phyloP scores from a whole-genome alignment of 2,329 filamentous ascomycete genomes.

The Ceratocystiopsis sp. region DNA sequence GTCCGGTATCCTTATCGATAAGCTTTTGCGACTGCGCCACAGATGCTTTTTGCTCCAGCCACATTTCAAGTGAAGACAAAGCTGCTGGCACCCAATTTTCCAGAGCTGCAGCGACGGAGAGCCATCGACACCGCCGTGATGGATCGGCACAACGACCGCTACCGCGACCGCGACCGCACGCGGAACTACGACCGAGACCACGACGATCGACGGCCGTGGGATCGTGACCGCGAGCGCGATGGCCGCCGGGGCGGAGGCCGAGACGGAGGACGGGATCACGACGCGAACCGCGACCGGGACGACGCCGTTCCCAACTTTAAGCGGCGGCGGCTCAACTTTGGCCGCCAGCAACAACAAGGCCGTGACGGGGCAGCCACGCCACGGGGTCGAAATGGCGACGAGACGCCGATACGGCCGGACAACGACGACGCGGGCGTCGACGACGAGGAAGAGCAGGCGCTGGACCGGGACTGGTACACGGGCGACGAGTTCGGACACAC shows the following conservation, averaged over 20 bases:
- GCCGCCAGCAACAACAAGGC: slow-evolving; percentile 28
- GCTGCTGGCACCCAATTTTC: no score
- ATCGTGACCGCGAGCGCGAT: slow-evolving; percentile 15
- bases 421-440: slow-evolving; percentile 42
- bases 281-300: slow-evolving; percentile 1
- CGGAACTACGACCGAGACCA: slow-evolving; percentile 5
- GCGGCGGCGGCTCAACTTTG: slow-evolving; percentile 47
- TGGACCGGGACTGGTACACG: slow-evolving; percentile 87
- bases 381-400: slow-evolving; percentile 5
- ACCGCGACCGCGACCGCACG: slow-evolving; percentile 15
- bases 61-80: no score
- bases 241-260: slow-evolving; percentile 11
- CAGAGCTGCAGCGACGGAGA: no score
- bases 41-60: neutral
- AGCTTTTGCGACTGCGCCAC: no score
- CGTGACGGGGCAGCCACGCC: slow-evolving; percentile 11
- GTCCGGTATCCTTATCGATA: neutral
- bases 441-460: slow-evolving; percentile 52
- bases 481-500: slow-evolving; percentile 70
- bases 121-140: neutral
- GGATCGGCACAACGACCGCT: slow-evolving; percentile 11
- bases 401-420: slow-evolving; percentile 32
- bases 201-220: slow-evolving; percentile 1
- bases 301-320: slow-evolving; percentile 23
- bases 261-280: neutral